Evolutionary conservation across 2,329 filamentous ascomycete species (phyloP).

Genomic region (Cercospora berteroae): DNA sequence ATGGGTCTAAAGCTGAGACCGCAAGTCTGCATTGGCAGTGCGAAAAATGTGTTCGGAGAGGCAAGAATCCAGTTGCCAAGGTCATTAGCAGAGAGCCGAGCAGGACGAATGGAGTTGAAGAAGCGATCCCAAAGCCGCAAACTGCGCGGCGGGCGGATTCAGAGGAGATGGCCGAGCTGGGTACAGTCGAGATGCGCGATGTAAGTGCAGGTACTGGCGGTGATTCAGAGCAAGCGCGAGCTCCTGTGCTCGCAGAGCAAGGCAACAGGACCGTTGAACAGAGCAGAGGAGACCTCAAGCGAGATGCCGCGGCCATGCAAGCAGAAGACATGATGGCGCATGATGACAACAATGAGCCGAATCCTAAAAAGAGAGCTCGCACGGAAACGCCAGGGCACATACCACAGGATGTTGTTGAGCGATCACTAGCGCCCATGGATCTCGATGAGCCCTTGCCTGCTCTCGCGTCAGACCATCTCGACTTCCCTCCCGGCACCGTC

Average conservation of each 20-base stretch:
- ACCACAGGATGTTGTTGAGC: not conserved
- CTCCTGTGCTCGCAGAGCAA: not conserved
- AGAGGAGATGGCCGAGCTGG: not conserved
- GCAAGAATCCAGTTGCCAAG: not conserved
- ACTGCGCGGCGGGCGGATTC: not conserved
- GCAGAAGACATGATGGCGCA: not conserved
- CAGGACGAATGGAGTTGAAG: not conserved
- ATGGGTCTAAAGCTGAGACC: not conserved
- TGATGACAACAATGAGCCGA: not conserved
- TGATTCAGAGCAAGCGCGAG: not conserved
- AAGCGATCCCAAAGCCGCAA: not conserved
- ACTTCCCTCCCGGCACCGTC: not conserved
- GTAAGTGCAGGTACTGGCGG: not conserved
- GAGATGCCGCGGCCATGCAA: not conserved
- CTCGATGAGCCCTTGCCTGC: not conserved
- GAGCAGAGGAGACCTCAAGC: not conserved
- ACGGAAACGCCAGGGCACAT: not conserved
- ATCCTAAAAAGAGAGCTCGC: not conserved
- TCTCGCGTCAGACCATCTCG: not conserved
- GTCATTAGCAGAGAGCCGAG: not conserved
- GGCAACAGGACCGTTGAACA: not conserved
- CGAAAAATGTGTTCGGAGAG: slow-evolving; percentile 28
- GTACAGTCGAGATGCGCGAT: not conserved
- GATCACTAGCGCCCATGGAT: not conserved
- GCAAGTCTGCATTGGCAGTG: slow-evolving; percentile 31